Percentiles rank a stretch among this genome's conserved stretches.
These are phyloP conservation scores for Debaryomyces singareniensis DNA, from an alignment of 1,139 yeast species.

Conservation along the genomic window DNA sequence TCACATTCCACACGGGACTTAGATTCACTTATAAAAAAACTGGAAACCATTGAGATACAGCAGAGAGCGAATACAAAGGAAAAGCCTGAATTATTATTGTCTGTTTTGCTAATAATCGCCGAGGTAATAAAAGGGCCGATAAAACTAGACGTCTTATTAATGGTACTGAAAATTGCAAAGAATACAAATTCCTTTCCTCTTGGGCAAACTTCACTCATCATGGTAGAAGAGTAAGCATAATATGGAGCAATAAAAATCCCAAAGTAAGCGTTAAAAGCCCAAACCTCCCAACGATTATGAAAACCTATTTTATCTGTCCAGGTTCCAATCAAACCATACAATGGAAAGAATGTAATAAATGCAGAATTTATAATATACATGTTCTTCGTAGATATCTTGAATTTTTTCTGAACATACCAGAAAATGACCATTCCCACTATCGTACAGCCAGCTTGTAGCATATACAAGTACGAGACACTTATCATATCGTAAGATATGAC, in stretches of 20 bases:
- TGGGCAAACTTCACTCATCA: conserved; percentile 7
- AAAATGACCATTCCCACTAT: conserved; percentile 4
- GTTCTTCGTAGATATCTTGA: conserved; percentile 4
- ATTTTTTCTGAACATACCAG: conserved; percentile 5
- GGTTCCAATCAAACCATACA: conserved; percentile 6
- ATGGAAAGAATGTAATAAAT: conserved; percentile 4
- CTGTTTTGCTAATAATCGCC: conserved; percentile 5
- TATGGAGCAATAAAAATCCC: conserved; percentile 6
- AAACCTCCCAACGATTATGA: conserved; percentile 6
- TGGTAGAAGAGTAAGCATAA: conserved; percentile 6
- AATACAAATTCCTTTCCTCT: conserved; percentile 7
- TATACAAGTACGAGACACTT: conserved; percentile 4
- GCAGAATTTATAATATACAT: conserved; percentile 4
- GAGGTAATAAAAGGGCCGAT: conserved; percentile 6
- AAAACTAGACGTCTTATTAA: conserved; percentile 6
- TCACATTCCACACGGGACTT: conserved; percentile 6
- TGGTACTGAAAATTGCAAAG: conserved; percentile 6
- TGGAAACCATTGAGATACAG: conserved; percentile 2
- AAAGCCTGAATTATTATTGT: conserved; percentile 6
- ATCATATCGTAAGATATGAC: conserved; percentile 7
- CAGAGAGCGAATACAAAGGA: conserved; percentile 5
- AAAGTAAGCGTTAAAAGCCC: conserved; percentile 6
- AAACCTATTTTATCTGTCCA: conserved; percentile 6
- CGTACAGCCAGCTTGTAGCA: conserved; percentile 4
- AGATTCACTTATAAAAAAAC: conserved; percentile 4